These are phyloP conservation scores for Tripterygium wilfordii DNA, from an alignment of 177 flowering plant genomes.

Conservation along the genomic window DNA sequence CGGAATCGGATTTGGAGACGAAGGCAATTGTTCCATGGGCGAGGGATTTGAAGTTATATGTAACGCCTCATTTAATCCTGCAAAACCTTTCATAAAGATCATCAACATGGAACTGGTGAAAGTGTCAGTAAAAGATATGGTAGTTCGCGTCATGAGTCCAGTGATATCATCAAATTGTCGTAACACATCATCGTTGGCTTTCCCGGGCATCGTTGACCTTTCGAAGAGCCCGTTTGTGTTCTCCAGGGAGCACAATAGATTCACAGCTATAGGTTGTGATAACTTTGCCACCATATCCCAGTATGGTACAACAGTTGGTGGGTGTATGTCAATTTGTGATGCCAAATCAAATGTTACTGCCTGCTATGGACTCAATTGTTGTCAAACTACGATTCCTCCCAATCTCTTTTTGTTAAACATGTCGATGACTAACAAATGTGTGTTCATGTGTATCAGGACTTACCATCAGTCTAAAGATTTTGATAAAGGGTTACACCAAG, in stretches of 20 bases:
- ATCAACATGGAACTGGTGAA: not conserved
- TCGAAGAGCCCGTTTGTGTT: not conserved
- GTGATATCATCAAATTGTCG: not conserved
- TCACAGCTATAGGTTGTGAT: conserved; percentile 1
- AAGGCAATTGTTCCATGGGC: not conserved
- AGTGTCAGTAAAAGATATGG: not conserved
- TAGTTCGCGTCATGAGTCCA: not conserved
- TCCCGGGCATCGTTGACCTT: not conserved
- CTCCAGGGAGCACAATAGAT: not conserved
- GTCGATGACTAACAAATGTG: no score
- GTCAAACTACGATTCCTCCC: not conserved
- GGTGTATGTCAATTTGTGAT: not conserved
- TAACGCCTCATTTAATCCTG: not conserved
- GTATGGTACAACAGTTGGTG: not conserved
- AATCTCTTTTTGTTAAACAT: not conserved
- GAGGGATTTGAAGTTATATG: not conserved
- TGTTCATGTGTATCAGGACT: no score
- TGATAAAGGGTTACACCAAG: not conserved
- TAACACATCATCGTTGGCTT: not conserved
- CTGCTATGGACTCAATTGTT: not conserved
- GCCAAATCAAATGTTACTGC: not conserved
- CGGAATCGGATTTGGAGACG: not conserved
- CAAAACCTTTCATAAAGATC: not conserved
- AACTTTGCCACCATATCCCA: not conserved
- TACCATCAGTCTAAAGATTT: no score